These are phyloP conservation scores for Solanum chmielewskii DNA, from an alignment of 257 asterid species.

Conservation along the genomic window DNA sequence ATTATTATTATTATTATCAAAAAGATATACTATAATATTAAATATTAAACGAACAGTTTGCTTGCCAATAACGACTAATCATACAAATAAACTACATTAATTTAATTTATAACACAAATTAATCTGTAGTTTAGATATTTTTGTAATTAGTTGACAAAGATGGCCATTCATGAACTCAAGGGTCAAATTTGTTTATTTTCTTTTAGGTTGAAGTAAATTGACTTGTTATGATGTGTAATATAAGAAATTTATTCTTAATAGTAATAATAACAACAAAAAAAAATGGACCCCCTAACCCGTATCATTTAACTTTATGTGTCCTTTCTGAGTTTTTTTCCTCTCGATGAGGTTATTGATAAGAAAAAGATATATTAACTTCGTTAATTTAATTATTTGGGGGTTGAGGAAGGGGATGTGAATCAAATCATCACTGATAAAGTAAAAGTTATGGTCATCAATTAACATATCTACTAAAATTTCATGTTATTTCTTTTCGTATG, in stretches of 20 bases:
- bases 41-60: not conserved
- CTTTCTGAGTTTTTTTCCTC: not conserved
- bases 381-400: not conserved
- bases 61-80: not conserved
- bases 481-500: no score
- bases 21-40: not conserved
- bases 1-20: not conserved
- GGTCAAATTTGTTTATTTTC: not conserved
- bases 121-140: not conserved
- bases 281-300: not conserved
- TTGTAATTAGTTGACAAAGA: not conserved
- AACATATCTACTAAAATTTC: no score
- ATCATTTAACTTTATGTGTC: not conserved
- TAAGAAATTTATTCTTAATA: not conserved
- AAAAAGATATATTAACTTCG: not conserved
- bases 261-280: not conserved
- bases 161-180: not conserved
- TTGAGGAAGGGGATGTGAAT: not conserved
- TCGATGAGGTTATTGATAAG: not conserved
- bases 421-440: not conserved
- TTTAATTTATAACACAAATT: not conserved
- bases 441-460: no score
- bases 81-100: not conserved
- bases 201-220: not conserved
- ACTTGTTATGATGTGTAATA: not conserved